Conservation (phyloP, 2,329 filamentous ascomycete species). For the Aspergillus oerlinghausenensis region DNA sequence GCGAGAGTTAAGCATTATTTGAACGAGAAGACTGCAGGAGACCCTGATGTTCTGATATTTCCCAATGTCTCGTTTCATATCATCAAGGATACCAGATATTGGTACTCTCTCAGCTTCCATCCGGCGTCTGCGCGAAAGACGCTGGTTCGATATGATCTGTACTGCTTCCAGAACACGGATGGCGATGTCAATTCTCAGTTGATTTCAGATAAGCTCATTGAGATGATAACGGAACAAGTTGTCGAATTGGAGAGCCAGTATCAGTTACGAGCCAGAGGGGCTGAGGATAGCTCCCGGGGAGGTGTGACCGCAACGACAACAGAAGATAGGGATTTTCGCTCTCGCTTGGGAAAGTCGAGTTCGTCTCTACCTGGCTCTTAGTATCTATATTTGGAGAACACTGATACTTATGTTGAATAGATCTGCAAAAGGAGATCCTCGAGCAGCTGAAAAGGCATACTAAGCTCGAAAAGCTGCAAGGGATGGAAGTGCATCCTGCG, state of each 20-base stretch:
- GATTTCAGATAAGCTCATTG: neutral
- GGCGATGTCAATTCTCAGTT: neutral
- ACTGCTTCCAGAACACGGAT: slow-evolving; percentile 3
- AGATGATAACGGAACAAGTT: neutral
- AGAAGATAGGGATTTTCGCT: neutral
- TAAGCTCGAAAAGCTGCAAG: slow-evolving; percentile 19
- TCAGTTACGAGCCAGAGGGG: neutral
- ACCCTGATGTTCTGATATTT: slow-evolving; percentile 11
- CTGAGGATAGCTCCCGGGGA: slow-evolving; percentile 3
- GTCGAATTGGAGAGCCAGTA: slow-evolving; percentile 14
- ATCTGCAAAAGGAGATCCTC: slow-evolving; percentile 12
- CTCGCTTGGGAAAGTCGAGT: neutral
- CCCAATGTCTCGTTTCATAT: slow-evolving; percentile 22
- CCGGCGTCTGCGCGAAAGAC: slow-evolving; percentile 24
- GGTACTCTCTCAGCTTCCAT: slow-evolving; percentile 23
- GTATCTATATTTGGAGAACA: neutral
- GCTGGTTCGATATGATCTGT: slow-evolving; percentile 29
- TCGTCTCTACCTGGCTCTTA: neutral
- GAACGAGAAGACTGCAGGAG: neutral
- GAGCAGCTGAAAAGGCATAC: slow-evolving; percentile 17
- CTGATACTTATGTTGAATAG: neutral
- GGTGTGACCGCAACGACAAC: neutral
- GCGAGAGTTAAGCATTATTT: neutral
- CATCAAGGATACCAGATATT: slow-evolving; percentile 14
- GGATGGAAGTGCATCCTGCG: slow-evolving; percentile 20